Percentiles rank a stretch among this genome's conserved stretches.
phyloP scores from a whole-genome alignment of 106 monocot genomes.

The Dactylorhiza incarnata region DNA sequence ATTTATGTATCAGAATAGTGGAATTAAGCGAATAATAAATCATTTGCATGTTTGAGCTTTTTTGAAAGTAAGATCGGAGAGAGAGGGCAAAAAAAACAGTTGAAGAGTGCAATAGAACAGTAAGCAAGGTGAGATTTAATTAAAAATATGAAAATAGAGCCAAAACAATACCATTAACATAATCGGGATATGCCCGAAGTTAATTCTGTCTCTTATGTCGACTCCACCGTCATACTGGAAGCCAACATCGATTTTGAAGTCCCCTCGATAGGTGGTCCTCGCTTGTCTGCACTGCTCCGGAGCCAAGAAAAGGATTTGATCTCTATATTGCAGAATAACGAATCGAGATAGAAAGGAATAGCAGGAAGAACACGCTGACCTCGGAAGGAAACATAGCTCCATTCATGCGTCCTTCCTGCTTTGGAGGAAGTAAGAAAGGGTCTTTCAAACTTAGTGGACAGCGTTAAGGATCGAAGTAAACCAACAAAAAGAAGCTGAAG shows the following conservation, averaged over 20 bases:
- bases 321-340: not conserved
- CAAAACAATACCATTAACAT: constrained; percentile 73
- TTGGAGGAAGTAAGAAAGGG: constrained; percentile 27
- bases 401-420: constrained; percentile 20
- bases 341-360: not conserved
- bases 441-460: constrained; percentile 51
- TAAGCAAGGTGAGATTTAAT: not conserved
- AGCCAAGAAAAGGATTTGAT: constrained; percentile 3
- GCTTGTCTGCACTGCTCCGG: constrained; percentile 69
- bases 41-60: not conserved
- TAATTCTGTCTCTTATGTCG: constrained; percentile 31
- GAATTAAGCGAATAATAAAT: not conserved
- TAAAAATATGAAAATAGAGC: constrained; percentile 1
- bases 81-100: not conserved
- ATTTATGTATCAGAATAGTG: constrained; percentile 6
- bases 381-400: constrained; percentile 46
- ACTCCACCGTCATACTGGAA: constrained; percentile 51
- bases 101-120: not conserved
- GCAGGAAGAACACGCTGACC: constrained; percentile 20
- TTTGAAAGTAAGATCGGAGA: not conserved
- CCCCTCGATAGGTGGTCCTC: constrained; percentile 50
- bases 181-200: constrained; percentile 72
- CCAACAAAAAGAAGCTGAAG: not conserved
- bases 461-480: constrained; percentile 35
- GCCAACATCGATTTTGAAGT: constrained; percentile 32